Conservation (phyloP, 176 grass and related monocot genomes). For the Triticum turgidum region DNA sequence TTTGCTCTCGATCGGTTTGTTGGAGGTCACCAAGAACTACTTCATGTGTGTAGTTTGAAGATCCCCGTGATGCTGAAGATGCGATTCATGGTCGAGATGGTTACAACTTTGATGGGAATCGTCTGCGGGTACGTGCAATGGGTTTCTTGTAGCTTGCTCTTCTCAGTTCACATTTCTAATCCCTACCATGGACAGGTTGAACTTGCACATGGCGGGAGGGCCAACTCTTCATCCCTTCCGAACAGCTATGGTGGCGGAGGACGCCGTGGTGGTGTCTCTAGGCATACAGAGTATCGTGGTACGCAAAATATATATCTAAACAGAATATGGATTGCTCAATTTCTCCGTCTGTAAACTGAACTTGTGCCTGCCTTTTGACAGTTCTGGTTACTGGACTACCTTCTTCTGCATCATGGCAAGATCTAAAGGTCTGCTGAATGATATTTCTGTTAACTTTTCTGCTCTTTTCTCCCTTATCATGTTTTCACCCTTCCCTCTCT, state of each 20-base stretch:
- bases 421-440: slow-evolving; percentile 56
- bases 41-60: slow-evolving; percentile 61
- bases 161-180: neutral
- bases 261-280: slow-evolving; percentile 66
- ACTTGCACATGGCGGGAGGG: slow-evolving; percentile 77
- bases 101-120: slow-evolving; percentile 79
- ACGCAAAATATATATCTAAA: neutral
- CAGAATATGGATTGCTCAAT: neutral
- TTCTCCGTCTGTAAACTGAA: neutral
- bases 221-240: slow-evolving; percentile 46
- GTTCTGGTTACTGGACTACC: slow-evolving; percentile 78
- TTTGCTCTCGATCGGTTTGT: neutral
- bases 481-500: neutral
- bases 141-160: neutral
- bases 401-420: slow-evolving; percentile 89
- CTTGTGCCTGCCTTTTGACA: slow-evolving; percentile 14
- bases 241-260: slow-evolving; percentile 50
- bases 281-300: slow-evolving; percentile 77
- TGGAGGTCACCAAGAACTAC: neutral
- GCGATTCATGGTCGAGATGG: slow-evolving; percentile 72
- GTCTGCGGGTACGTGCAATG: slow-evolving; percentile 46
- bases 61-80: slow-evolving; percentile 73
- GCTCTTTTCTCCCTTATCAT: neutral
- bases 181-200: slow-evolving; percentile 48
- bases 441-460: neutral